These are phyloP conservation scores for Hypoxylon intermedium DNA, from an alignment of 495 filamentous ascomycete genomes.

Conservation along the genomic window DNA sequence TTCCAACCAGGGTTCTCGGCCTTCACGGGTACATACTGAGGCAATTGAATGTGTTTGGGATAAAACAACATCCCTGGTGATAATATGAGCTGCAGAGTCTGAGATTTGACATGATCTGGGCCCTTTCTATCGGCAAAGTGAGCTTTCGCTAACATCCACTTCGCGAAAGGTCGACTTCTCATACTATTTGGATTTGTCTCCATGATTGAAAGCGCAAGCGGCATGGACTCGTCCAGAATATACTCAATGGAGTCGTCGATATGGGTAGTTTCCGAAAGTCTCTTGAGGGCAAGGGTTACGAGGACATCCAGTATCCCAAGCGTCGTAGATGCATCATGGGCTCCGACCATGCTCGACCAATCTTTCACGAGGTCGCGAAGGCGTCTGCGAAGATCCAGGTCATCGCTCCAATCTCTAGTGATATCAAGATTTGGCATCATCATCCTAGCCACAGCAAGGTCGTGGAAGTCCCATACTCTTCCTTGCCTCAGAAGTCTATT, in stretches of 20 bases:
- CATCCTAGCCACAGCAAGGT: constrained; percentile 14
- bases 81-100: neutral
- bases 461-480: constrained; percentile 25
- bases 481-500: constrained; percentile 10
- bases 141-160: constrained; percentile 22
- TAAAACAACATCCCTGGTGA: neutral
- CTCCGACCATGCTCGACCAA: constrained; percentile 2
- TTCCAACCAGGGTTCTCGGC: constrained; percentile 18
- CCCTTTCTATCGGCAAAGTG: neutral
- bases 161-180: constrained; percentile 14
- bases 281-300: neutral
- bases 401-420: neutral
- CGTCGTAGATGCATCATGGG: constrained; percentile 14
- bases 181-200: constrained; percentile 9
- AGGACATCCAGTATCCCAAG: constrained; percentile 22
- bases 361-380: constrained; percentile 3
- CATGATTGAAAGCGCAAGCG: constrained; percentile 13
- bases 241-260: neutral
- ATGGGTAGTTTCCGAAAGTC: neutral
- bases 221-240: neutral
- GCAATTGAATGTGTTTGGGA: neutral
- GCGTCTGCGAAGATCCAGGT: neutral
- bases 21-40: constrained; percentile 12
- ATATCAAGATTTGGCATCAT: neutral
- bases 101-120: neutral